phyloP scores from a whole-genome alignment of 495 filamentous ascomycete species.

The Friedmanniomyces simplex region DNA sequence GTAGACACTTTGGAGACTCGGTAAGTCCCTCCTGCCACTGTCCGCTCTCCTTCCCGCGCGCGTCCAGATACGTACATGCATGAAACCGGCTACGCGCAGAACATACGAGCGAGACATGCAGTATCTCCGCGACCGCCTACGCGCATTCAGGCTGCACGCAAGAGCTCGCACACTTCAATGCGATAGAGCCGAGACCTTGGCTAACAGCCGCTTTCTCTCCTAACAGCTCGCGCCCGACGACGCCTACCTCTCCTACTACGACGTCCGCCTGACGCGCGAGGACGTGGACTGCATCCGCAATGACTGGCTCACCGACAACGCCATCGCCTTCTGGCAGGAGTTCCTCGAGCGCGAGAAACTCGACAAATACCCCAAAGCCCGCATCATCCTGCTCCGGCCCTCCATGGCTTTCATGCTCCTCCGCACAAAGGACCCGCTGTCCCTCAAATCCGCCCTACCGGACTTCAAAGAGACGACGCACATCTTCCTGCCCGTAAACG shows the following conservation, averaged over 20 bases:
- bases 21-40: background rate
- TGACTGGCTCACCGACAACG: constrained; percentile 98
- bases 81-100: no score
- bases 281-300: constrained; percentile 79
- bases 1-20: constrained; percentile 16
- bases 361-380: constrained; percentile 57
- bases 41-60: background rate
- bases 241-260: constrained; percentile 62
- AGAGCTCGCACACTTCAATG: no score
- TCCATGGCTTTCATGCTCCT: constrained; percentile 91
- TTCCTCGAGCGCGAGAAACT: constrained; percentile 86
- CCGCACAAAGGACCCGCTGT: constrained; percentile 64
- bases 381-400: constrained; percentile 85
- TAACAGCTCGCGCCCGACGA: constrained; percentile 59
- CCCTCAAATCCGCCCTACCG: constrained; percentile 63
- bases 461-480: constrained; percentile 76
- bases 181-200: background rate
- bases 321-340: constrained; percentile 97
- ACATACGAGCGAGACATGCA: background rate
- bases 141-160: background rate
- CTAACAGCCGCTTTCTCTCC: background rate
- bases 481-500: constrained; percentile 95
- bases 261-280: constrained; percentile 65
- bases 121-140: background rate
- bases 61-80: background rate